phyloP scores from a whole-genome alignment of 257 asterid genomes.

The Fraxinus excelsior region DNA sequence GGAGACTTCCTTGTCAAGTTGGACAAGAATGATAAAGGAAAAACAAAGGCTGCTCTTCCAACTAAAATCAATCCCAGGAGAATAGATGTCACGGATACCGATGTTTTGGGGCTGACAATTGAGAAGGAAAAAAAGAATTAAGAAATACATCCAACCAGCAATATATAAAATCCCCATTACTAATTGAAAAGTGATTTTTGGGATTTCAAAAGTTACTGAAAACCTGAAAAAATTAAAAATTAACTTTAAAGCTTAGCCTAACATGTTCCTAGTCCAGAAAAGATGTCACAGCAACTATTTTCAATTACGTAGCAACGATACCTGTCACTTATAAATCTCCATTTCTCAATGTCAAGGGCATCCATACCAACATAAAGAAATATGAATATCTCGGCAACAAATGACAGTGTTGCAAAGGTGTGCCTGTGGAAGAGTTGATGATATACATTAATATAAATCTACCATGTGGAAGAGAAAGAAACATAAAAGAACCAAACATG shows the following conservation, averaged over 20 bases:
- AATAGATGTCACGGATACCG: slow-evolving; percentile 16
- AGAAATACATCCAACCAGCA: neutral
- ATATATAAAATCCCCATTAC: neutral
- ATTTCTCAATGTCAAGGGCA: slow-evolving; percentile 68
- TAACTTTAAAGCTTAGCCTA: neutral
- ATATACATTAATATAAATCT: slow-evolving; percentile 12
- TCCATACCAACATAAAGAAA: slow-evolving; percentile 77
- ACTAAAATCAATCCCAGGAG: slow-evolving; percentile 27
- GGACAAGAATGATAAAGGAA: slow-evolving; percentile 19
- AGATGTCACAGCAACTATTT: neutral
- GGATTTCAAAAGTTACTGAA: neutral
- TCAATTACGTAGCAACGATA: slow-evolving; percentile 3
- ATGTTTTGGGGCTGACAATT: slow-evolving; percentile 25
- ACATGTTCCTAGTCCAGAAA: neutral
- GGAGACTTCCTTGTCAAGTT: slow-evolving; percentile 17
- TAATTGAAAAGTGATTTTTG: neutral
- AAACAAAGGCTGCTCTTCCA: slow-evolving; percentile 35
- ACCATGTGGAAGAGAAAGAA: slow-evolving; percentile 10
- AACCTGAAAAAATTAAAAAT: neutral
- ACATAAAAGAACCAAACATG: neutral
- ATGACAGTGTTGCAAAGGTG: slow-evolving; percentile 67
- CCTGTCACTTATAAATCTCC: slow-evolving; percentile 61
- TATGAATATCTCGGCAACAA: slow-evolving; percentile 63
- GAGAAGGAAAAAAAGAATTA: neutral
- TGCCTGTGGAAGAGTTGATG: slow-evolving; percentile 49